Evolutionary conservation across 2,329 filamentous ascomycete genomes (phyloP), one percentile per base, ranked within the genome.

Genomic region (Cercospora canescens): DNA sequence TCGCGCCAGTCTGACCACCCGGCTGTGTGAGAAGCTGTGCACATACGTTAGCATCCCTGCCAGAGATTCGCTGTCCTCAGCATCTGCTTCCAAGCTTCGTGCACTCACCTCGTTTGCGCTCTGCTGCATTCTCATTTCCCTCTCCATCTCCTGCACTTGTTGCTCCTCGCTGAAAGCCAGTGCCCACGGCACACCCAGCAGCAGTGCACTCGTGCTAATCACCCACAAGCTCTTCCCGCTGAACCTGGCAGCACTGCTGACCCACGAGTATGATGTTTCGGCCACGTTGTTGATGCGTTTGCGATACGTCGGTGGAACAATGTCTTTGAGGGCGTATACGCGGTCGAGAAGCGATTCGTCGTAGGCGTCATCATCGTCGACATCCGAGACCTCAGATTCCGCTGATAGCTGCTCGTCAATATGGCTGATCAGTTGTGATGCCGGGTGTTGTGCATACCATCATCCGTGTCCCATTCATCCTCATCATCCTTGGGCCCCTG

Each of bases 91-190:
- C 41, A 60, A 54, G 7, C 12, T 5, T 14, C 28, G 14, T 45
- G 12, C 14, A 81, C 83, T 74, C 75, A 90, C 88, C 84, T 97
- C 92, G 77, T 91, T 90, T 70, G 93, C 93, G 76, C 91, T 88
- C 87, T 97, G 92, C 80, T 95, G 91, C 92, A 97, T 95, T 80
- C 91, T 89, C 87, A 94, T 93, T 84, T 97, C 94, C 81, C 93
- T 89, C 88, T 99, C 95, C 93, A 97, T 96, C 84, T 97, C 94
- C 71, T 94, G 86, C 79, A 96, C 89, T 84, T 97, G 92, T 86
- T 97, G 93, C 85, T 99, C 95, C 85, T 99, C 95, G 70, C 91
- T 89, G 78, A 93, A 94, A 65, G 93, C 94, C 73, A 99, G 85
- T 66, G 93, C 94, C 85, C 93, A 98, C 63, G 95, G 95, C 60